Evolutionary conservation across 257 asterid genomes (phyloP).

Genomic region (Galeopsis tetrahit): DNA sequence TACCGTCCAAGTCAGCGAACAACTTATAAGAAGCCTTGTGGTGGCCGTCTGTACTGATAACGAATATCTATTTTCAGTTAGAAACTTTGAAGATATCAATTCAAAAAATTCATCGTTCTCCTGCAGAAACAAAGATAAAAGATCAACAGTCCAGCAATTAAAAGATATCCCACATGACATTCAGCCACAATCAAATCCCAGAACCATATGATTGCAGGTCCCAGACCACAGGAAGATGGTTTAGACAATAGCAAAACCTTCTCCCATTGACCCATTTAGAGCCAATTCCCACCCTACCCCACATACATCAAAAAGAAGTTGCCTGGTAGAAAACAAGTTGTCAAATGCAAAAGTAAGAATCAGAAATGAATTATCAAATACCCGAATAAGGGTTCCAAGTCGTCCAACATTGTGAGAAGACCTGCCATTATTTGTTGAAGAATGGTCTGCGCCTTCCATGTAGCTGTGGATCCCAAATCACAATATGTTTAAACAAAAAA

Average conservation of each 20-base stretch:
- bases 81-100: conserved; percentile 73
- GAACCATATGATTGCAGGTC: conserved; percentile 13
- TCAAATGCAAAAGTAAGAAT: conserved; percentile 25
- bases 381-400: conserved; percentile 91
- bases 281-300: conserved; percentile 20
- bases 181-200: conserved; percentile 28
- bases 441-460: conserved; percentile 73
- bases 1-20: conserved; percentile 95
- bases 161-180: background rate
- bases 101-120: conserved; percentile 94
- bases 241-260: conserved; percentile 14
- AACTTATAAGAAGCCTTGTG: conserved; percentile 86
- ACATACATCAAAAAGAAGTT: conserved; percentile 12
- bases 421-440: conserved; percentile 72
- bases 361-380: conserved; percentile 35
- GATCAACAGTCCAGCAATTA: conserved; percentile 22
- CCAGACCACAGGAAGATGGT: conserved; percentile 22
- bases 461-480: conserved; percentile 53
- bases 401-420: conserved; percentile 90
- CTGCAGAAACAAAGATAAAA: conserved; percentile 53
- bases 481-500: conserved; percentile 2
- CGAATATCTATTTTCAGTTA: conserved; percentile 74
- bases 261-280: background rate
- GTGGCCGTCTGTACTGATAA: conserved; percentile 77
- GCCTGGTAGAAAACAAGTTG: conserved; percentile 8